Percentiles rank a stretch among this genome's conserved stretches.
Conservation (phyloP, 2,329 filamentous ascomycete species). For the Sphaerulina vaccinii region DNA sequence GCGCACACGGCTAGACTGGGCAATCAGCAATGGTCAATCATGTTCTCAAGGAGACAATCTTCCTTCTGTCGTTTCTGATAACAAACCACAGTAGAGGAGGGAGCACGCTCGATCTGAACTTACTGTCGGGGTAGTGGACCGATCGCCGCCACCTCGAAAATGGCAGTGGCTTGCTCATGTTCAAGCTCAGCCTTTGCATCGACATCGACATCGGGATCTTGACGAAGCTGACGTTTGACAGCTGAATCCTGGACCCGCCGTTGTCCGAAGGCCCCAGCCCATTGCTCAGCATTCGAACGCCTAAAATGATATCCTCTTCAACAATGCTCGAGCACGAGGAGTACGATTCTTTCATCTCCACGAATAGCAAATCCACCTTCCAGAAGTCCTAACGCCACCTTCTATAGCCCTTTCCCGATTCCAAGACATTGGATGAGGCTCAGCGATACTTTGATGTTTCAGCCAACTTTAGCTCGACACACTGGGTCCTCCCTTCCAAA, state of each 20-base stretch:
- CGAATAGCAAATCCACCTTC: neutral
- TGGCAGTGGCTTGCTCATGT: neutral
- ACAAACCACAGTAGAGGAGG: neutral
- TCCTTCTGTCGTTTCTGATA: neutral
- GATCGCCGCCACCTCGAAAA: neutral
- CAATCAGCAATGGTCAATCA: neutral
- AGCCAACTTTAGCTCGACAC: constrained; percentile 1
- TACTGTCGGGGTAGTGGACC: too few relatives aligned
- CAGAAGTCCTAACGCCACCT: neutral
- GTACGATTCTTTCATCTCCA: neutral
- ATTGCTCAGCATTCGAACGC: neutral
- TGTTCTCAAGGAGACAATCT: neutral
- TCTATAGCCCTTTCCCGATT: neutral
- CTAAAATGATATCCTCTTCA: neutral
- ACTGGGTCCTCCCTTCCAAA: constrained; percentile 1
- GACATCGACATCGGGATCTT: neutral
- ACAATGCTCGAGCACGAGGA: neutral
- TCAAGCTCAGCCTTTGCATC: too few relatives aligned
- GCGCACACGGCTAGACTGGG: neutral
- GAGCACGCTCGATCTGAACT: neutral
- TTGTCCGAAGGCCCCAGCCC: neutral
- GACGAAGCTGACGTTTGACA: neutral
- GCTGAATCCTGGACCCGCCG: neutral
- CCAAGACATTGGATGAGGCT: neutral
- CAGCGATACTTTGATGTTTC: constrained; percentile 1